Base-by-base conservation (phyloP, 371 early-diverging fungal genomes). In the Mortierella sp. region DNA sequence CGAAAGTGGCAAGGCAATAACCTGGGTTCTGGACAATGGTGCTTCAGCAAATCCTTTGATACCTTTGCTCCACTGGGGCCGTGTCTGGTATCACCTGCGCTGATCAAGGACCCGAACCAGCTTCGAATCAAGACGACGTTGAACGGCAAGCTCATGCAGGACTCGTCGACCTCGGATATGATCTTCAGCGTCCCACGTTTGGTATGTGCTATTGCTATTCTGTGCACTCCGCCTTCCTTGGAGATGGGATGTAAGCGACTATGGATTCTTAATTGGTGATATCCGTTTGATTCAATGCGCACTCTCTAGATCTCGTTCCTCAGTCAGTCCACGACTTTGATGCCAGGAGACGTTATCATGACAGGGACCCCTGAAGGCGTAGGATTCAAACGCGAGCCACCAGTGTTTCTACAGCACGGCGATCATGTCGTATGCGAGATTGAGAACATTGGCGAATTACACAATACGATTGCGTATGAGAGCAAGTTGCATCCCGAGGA, bases 361-460 rank as follows among this genome's bases (percentile, higher is more conserved):
- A 89, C 89, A 1, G 89, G 89, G 12, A 89, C 89, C 0, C 88
- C 88, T 8, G 79, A 84, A 27, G 87, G 86, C 12, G 89, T 89
- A 11, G 89, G 89, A 1, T 79, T 72, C 50, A 79, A 72, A 23
- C 63, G 83, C 2, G 71, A 79, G 14, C 89, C 89, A 17, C 84
- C 84, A 24, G 67, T 87, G 12, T 83, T 63, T 56, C 61, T 89
- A 28, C 78, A 87, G 65, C 79, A 87, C 54, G 84, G 85, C 9
- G 85, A 87, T 55, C 76, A 80, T 37, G 72, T 84, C 28, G 81
- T 80, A 15, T 79, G 84, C 17, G 79, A 78, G 49, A 82, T 89
- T 58, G 86, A 87, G 34, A 70, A 78, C 34, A 86, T 89, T 61
- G 89, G 89, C 17, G 79, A 75, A 26, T 60, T 89, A 4, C 80